Evolutionary conservation across 176 grass and related monocot species (phyloP), one percentile per base, ranked within the genome.

Genomic region (Microstegium vimineum): DNA sequence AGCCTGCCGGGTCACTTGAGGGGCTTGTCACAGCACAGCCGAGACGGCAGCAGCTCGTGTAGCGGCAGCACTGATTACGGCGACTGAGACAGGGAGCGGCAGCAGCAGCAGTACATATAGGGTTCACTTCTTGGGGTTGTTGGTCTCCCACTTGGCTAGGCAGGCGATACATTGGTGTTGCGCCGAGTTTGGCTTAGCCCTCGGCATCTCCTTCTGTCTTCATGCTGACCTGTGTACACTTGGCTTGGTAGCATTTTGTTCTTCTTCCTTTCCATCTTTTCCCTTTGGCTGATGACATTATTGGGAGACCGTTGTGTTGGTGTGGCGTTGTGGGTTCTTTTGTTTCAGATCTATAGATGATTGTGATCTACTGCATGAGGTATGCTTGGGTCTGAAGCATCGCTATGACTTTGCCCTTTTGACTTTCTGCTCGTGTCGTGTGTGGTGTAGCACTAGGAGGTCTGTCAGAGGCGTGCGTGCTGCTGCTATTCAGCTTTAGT

Each of bases 31-130:
- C 74, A 81, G 74, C 83, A 99, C 52, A 95, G 91, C 47, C 64
- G 74, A 33, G 85, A 91, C 0, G 89, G 87, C 40, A 95, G 91
- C 68, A 99, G 96, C 73, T 90, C 96, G 2, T 87, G 86, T 47
- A 94, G 93, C 0, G 89, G 89, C 62, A 95, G 96, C 83, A 99
- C 96, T 10, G 96, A 99, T 75, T 99, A 77, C 5, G 81, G 93
- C 1, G 96, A 99, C 66, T 95, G 49, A 93, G 72, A 13, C 11
- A 73, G 16, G n/a, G 2, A 14, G 68, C 68, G 54, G 37, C 79
- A 10, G 65, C 8, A 28, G 22, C 18, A n/a, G n/a, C n/a, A 69
- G 77, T 81, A 78, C 41, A 82, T 83, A 86, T 15, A 86, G 60
- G 20, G 9, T 10, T 63, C 80, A 51, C 28, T 67, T 78, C 71